Evolutionary conservation across 306 rosid genomes (phyloP), one percentile per base, ranked within the genome.

Genomic region (Trifolium subterraneum): DNA sequence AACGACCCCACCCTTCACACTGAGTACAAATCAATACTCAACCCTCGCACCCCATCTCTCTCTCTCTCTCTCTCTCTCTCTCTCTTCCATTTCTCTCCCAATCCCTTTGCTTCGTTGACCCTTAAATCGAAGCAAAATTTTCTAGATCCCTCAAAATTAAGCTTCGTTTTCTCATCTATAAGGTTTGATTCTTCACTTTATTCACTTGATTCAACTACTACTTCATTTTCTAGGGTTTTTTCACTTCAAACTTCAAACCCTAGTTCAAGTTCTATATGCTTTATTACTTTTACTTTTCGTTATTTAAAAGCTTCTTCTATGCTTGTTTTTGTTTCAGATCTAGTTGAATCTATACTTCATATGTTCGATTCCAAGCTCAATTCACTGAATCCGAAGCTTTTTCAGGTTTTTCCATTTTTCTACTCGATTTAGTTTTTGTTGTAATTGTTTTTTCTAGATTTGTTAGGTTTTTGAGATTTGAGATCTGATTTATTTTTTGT

Each of bases 101-200:
- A 60, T 42, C 50, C 52, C 23, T 42, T 27, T 62, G 71, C 70
- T 81, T 72, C 89, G 92, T 88, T 88, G 91, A 88, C 93, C 87
- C 66, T 4, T 12, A 3, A 44, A 12, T 50, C 38, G 55, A 61
- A n/a, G 11, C 59, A 3, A 18, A 2, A 7, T 1, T 6, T 60
- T 55, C 62, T 42, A 80, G 91, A 90, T 90, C 94, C 44, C 61
- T 56, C 14, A 13, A 25, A 27, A 41, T 42, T 76, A 13, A 23
- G 13, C 78, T 64, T 48, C 54, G 0, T 55, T 25, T 38, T 27
- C 36, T 13, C 23, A 70, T 31, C 62, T 54, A 11, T 48, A 86
- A 88, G 93, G 91, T 92, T 88, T 58, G 92, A 81, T 90, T 81
- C 33, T 31, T 76, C 8, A 60, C 85, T 60, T 41, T 47, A 29